Percentiles rank a stretch among this genome's conserved stretches.
These are phyloP conservation scores for Debaryomyces sp. DNA, from an alignment of 1,139 yeast species.

Conservation along the genomic window DNA sequence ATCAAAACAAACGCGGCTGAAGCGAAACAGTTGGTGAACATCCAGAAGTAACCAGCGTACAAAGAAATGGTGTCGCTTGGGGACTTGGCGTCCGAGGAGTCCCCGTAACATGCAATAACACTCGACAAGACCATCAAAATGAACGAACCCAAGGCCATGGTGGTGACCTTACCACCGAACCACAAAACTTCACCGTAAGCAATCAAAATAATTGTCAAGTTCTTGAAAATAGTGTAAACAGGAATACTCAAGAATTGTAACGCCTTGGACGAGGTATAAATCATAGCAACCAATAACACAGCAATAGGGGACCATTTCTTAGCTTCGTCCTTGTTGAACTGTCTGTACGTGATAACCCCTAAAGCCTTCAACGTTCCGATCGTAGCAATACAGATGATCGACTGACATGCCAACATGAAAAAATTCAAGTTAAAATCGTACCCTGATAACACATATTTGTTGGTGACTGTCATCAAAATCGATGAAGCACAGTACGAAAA, in stretches of 20 bases:
- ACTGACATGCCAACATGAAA: conserved; percentile 80
- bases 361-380: conserved; percentile 70
- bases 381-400: conserved; percentile 76
- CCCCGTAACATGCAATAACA: conserved; percentile 93
- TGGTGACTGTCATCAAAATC: conserved; percentile 96
- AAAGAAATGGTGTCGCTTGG: conserved; percentile 46
- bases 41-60: conserved; percentile 93
- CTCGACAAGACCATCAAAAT: conserved; percentile 90
- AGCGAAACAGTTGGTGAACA: conserved; percentile 90
- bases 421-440: conserved; percentile 86
- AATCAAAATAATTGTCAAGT: conserved; percentile 91
- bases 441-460: conserved; percentile 89
- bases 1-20: conserved; percentile 91
- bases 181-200: conserved; percentile 98
- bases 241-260: conserved; percentile 89
- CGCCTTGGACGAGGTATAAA: conserved; percentile 95
- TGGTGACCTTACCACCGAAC: conserved; percentile 92
- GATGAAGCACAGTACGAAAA: conserved; percentile 88
- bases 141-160: conserved; percentile 89
- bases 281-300: conserved; percentile 84
- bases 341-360: conserved; percentile 83
- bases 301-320: conserved; percentile 96
- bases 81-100: conserved; percentile 47
- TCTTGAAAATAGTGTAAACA: conserved; percentile 96
- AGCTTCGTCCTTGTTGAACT: conserved; percentile 84